A percentile compares a stretch with the other conserved stretches of the same genome.
phyloP scores from a whole-genome alignment of 371 early-diverging fungal species.

The Gilbertella persicaria region DNA sequence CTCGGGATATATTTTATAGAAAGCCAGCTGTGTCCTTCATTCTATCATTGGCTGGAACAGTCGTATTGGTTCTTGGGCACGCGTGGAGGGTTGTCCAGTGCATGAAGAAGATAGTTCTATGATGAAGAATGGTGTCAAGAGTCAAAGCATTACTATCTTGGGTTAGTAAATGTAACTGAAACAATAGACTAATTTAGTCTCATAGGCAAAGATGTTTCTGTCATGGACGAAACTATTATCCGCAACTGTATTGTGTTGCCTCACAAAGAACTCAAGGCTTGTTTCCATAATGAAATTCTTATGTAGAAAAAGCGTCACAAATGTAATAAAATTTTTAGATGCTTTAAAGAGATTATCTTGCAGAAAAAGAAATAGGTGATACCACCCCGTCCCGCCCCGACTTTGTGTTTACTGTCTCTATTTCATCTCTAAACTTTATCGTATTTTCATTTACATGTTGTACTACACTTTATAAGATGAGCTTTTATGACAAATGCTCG shows the following conservation, averaged over 20 bases:
- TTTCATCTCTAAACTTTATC: no score
- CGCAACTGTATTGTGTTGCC: conserved; percentile 97
- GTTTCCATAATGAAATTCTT: conserved; percentile 92
- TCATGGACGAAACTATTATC: conserved; percentile 90
- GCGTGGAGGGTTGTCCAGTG: conserved; percentile 88
- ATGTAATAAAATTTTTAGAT: no score
- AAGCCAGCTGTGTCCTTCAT: conserved; percentile 80
- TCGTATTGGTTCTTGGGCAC: conserved; percentile 91
- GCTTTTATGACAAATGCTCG: no score
- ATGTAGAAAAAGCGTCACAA: conserved; percentile 85
- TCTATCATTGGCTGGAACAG: conserved; percentile 96
- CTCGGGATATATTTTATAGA: conserved; percentile 16
- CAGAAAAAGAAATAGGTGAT: neutral
- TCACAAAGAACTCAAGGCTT: conserved; percentile 91
- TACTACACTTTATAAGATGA: no score
- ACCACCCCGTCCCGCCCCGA: conserved; percentile 7
- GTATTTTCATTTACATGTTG: neutral
- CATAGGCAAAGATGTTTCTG: conserved; percentile 80
- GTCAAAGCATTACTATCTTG: conserved; percentile 88
- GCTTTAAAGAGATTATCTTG: neutral
- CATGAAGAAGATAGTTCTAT: conserved; percentile 59
- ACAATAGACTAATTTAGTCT: conserved; percentile 59
- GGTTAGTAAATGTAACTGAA: conserved; percentile 70
- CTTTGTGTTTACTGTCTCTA: neutral
- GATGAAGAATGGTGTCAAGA: conserved; percentile 88